phyloP scores from a whole-genome alignment of 495 filamentous ascomycete species.

The Aspergillus kassunensis region DNA sequence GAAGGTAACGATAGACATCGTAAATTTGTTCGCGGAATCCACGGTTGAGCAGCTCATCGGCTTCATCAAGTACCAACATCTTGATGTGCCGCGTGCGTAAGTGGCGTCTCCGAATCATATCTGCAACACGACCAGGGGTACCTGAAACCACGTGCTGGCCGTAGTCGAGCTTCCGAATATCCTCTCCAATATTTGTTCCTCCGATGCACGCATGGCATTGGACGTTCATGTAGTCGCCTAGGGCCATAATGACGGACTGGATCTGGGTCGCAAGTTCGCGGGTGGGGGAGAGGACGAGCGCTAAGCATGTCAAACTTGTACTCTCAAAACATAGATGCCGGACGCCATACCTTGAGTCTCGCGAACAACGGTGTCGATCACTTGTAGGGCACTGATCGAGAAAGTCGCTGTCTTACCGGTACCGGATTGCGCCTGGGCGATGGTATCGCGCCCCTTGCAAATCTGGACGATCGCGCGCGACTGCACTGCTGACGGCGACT shows the following conservation, averaged over 20 bases:
- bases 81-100: slow-evolving; percentile 94
- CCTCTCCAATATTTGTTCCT: slow-evolving; percentile 93
- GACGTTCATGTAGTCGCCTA: slow-evolving; percentile 99
- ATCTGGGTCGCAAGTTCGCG: slow-evolving; percentile 98
- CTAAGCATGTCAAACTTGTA: slow-evolving; percentile 34
- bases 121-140: slow-evolving; percentile 90
- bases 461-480: slow-evolving; percentile 97
- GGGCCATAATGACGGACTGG: slow-evolving; percentile 93
- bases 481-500: slow-evolving; percentile 95
- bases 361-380: slow-evolving; percentile 79
- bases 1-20: slow-evolving; percentile 96
- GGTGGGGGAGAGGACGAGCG: slow-evolving; percentile 94
- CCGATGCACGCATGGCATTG: slow-evolving; percentile 99
- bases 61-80: slow-evolving; percentile 98
- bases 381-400: slow-evolving; percentile 94
- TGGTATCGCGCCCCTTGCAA: slow-evolving; percentile 97
- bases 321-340: neutral
- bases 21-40: slow-evolving; percentile 99
- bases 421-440: slow-evolving; percentile 98
- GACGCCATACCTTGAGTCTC: slow-evolving; percentile 67
- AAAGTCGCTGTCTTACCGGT: slow-evolving; percentile 99
- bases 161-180: slow-evolving; percentile 94
- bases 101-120: slow-evolving; percentile 98
- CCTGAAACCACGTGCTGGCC: slow-evolving; percentile 96
- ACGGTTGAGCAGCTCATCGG: slow-evolving; percentile 86